phyloP scores from a whole-genome alignment of 1,139 yeast genomes.

The Kodamaea derodonti region DNA sequence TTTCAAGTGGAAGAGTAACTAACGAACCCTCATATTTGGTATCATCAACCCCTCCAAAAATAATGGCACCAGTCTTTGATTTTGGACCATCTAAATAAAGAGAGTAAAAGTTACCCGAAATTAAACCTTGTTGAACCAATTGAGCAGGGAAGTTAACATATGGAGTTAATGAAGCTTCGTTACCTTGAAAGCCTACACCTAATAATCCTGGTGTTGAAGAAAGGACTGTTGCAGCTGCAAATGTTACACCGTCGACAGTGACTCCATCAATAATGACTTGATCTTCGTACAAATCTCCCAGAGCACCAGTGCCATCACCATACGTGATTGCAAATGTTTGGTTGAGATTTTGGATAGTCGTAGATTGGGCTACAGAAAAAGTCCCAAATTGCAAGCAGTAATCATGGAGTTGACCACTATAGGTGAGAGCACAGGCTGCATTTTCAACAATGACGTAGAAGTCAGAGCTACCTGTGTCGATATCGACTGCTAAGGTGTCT shows the following conservation, averaged over 20 bases:
- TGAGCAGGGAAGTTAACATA: conserved; percentile 19
- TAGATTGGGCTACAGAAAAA: conserved; percentile 7
- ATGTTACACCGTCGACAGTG: conserved; percentile 8
- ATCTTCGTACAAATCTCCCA: conserved; percentile 9
- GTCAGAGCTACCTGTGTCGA: conserved; percentile 21
- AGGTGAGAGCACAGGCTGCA: conserved; percentile 3
- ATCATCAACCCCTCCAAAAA: conserved; percentile 19
- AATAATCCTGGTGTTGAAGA: conserved; percentile 13
- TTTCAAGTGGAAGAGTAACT: conserved; percentile 8
- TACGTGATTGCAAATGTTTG: conserved; percentile 9
- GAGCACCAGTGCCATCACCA: conserved; percentile 10
- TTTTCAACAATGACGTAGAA: conserved; percentile 14
- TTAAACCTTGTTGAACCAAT: conserved; percentile 16
- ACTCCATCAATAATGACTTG: conserved; percentile 4
- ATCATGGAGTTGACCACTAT: conserved; percentile 1
- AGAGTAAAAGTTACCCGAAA: conserved; percentile 17
- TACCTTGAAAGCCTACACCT: conserved; percentile 14
- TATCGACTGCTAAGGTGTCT: conserved; percentile 7
- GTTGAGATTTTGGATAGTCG: conserved; percentile 5
- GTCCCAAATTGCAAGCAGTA: conserved; percentile 8
- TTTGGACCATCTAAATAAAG: conserved; percentile 14
- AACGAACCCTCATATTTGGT: conserved; percentile 15
- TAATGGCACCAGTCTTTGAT: conserved; percentile 14
- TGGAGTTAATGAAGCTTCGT: conserved; percentile 9
- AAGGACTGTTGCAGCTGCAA: conserved; percentile 12